Evolutionary conservation across 192 early-diverging fungal species (phyloP), one percentile per base, ranked within the genome.

Genomic region (Dispira simplex): DNA sequence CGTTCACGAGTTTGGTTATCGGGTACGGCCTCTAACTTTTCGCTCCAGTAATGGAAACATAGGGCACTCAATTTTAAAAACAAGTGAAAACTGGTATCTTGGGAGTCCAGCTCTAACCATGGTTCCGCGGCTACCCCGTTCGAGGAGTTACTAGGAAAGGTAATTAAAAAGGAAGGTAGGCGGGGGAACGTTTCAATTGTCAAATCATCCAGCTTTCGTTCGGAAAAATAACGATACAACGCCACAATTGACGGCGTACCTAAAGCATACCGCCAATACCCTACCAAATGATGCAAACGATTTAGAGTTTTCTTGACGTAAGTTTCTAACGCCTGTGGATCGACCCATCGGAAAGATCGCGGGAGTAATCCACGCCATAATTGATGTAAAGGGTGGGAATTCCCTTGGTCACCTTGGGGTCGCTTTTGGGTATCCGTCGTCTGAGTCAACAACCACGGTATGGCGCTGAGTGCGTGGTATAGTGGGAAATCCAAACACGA

Each of bases 51-150:
- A 39, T 8, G 56, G 14, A 58, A 39, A 18, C 16, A 25, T 27
- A 58, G 28, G 10, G 26, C 56, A 39, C 26, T 39, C 39, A 27
- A 8, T 39, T 58, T 58, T 18, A 58, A 26, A 58, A 58, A 58
- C 23, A 58, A 0, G 39, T 58, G 56, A 39, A 58, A 58, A 18
- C 26, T 12, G 14, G 23, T 58, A 27, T 58, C 56, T 39, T 26
- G n/a, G 56, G 11, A 26, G 9, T 58, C 21, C 9, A 27, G 56
- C 1, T 18, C 56, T 8, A 27, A 16, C 27, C 14, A 25, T 8
- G 21, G 27, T 27, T 58, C 26, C 10, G 28, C 56, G 8, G 16
- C 56, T 20, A 4, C 18, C 18, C 9, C 9, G 18, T 16, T 23
- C 18, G 48, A 9, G 16, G 16, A 28, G 6, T 58, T 8, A 1